A percentile compares a stretch with the other conserved stretches of the same genome.
Conservation (phyloP, 2,329 filamentous ascomycete genomes). For the Ceratocystis eucalypticola region DNA sequence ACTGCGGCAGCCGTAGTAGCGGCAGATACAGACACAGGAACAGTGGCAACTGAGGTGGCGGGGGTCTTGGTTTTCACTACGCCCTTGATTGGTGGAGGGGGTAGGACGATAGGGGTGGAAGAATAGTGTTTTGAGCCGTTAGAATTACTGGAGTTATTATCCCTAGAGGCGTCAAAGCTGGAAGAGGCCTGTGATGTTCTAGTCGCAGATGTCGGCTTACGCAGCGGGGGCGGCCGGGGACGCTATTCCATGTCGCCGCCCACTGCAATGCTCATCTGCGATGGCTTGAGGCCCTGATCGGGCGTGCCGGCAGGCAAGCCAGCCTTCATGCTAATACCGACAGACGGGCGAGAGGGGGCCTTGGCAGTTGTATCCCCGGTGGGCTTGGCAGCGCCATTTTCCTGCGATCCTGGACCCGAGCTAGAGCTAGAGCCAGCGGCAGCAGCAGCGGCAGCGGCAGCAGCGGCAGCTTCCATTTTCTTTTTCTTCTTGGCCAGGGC, state of each 20-base stretch:
- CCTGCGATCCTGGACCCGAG: background rate
- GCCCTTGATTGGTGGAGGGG: background rate
- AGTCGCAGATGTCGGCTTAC: background rate
- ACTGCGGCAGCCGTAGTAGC: background rate
- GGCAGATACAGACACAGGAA: background rate
- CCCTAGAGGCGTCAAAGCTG: background rate
- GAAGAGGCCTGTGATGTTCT: background rate
- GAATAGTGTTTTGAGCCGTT: background rate
- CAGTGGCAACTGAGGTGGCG: too few relatives aligned
- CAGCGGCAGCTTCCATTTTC: slow-evolving; percentile 47
- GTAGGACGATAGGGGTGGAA: background rate
- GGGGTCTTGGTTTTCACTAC: background rate
- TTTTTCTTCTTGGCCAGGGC: slow-evolving; percentile 80
- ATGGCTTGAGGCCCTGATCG: slow-evolving; percentile 12
- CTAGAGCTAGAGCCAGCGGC: background rate
- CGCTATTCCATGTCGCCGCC: slow-evolving; percentile 19
- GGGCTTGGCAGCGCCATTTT: background rate
- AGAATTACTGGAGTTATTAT: too few relatives aligned
- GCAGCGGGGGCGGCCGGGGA: slow-evolving; percentile 8
- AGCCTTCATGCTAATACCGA: slow-evolving; percentile 15
- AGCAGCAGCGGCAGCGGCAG: slow-evolving; percentile 12
- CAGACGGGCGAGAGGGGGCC: slow-evolving; percentile 15
- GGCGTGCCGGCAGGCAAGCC: slow-evolving; percentile 12
- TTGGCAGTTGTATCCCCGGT: background rate
- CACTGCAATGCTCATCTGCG: slow-evolving; percentile 19